Conservation (phyloP, 306 rosid genomes). For the Fragaria iinumae region DNA sequence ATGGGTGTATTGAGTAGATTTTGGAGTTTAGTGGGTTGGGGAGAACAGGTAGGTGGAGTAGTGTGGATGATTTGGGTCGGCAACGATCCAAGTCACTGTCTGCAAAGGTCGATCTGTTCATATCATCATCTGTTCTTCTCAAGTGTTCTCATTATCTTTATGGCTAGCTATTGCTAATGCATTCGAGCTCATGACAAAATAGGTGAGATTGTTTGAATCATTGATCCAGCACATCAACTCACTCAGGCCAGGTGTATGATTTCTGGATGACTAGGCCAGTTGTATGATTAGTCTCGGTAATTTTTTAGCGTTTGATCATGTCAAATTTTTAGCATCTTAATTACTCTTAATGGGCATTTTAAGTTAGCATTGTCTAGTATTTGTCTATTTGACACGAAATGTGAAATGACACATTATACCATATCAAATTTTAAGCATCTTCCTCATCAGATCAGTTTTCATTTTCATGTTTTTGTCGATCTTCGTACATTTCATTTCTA, state of each 20-base stretch:
- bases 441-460: neutral
- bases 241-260: neutral
- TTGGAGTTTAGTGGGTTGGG: neutral
- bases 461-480: neutral
- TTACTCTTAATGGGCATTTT: no score
- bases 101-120: neutral
- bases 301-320: neutral
- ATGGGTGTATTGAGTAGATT: neutral
- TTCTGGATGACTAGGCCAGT: no score
- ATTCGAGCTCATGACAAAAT: neutral
- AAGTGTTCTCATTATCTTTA: neutral
- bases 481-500: neutral
- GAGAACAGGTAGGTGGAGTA: neutral
- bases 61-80: neutral
- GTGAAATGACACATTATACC: no score
- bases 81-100: neutral
- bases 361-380: no score
- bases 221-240: neutral
- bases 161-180: neutral
- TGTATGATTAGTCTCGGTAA: no score
- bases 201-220: neutral
- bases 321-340: neutral
- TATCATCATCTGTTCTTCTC: neutral
- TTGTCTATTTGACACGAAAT: no score
- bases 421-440: no score